phyloP scores from a whole-genome alignment of 1,284 basidiomycete species.

The Ustilago tritici region DNA sequence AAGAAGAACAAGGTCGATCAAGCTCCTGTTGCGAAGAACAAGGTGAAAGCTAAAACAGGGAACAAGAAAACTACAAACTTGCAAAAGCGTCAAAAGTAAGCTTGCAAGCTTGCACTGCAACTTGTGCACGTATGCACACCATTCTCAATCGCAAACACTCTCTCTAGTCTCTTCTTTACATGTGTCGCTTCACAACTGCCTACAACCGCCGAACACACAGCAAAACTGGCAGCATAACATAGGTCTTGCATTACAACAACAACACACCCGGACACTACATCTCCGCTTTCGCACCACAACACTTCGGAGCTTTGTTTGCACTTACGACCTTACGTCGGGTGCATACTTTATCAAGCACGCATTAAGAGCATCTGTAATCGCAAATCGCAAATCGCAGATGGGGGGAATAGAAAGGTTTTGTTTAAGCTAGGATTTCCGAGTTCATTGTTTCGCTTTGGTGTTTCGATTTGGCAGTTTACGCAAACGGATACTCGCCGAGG shows the following conservation, averaged over 20 bases:
- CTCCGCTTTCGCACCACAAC: too few relatives aligned
- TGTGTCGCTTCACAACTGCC: too few relatives aligned
- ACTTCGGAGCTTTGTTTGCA: too few relatives aligned
- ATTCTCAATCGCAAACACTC: too few relatives aligned
- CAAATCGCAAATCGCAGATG: conserved; percentile 1
- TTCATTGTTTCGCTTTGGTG: conserved; percentile 20
- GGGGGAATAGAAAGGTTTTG: conserved; percentile 15
- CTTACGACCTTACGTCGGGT: too few relatives aligned
- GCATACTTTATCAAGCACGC: neutral
- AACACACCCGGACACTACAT: too few relatives aligned
- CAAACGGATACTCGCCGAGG: conserved; percentile 47
- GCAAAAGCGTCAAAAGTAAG: neutral
- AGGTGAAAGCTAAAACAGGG: neutral
- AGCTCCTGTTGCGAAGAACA: neutral
- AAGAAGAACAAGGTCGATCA: neutral
- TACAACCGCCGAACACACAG: too few relatives aligned
- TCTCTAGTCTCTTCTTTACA: too few relatives aligned
- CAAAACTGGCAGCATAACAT: too few relatives aligned
- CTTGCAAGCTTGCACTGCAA: neutral
- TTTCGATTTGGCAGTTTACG: conserved; percentile 1
- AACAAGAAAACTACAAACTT: neutral
- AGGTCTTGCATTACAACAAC: too few relatives aligned
- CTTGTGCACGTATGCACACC: too few relatives aligned
- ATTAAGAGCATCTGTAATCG: conserved; percentile 18
- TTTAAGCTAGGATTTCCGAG: conserved; percentile 50